Evolutionary conservation across 345 rosid species (phyloP).

Genomic region (Euphorbia lathyris): DNA sequence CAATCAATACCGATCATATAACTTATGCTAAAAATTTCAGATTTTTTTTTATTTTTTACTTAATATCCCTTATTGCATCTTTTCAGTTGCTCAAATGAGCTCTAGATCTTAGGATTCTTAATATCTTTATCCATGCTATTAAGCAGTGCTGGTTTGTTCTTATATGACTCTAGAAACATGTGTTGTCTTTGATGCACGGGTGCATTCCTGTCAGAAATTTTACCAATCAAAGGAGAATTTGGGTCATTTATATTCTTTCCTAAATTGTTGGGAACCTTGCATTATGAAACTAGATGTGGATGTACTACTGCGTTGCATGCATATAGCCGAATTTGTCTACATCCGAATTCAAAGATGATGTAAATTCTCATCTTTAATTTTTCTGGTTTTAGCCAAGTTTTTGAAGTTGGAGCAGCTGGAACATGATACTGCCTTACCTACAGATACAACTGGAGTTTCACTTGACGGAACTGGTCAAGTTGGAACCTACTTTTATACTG

Average conservation of each 20-base stretch:
- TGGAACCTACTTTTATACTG: conserved; percentile 94
- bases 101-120: neutral
- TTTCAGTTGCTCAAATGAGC: neutral
- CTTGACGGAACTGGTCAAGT: conserved; percentile 87
- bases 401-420: conserved; percentile 92
- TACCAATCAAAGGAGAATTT: neutral
- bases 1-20: neutral
- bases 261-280: neutral
- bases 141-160: neutral
- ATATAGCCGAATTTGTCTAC: neutral
- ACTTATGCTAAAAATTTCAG: neutral
- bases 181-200: neutral
- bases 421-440: conserved; percentile 58
- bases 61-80: neutral
- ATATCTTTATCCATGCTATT: neutral
- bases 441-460: conserved; percentile 68
- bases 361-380: conserved; percentile 12
- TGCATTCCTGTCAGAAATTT: neutral
- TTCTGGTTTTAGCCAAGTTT: conserved; percentile 71
- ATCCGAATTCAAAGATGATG: neutral
- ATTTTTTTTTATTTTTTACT: neutral
- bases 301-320: neutral
- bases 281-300: conserved; percentile 7
- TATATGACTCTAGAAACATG: neutral
- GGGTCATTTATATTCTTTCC: neutral